Evolutionary conservation across 177 flowering plant species (phyloP).

Genomic region (Tripterygium wilfordii): DNA sequence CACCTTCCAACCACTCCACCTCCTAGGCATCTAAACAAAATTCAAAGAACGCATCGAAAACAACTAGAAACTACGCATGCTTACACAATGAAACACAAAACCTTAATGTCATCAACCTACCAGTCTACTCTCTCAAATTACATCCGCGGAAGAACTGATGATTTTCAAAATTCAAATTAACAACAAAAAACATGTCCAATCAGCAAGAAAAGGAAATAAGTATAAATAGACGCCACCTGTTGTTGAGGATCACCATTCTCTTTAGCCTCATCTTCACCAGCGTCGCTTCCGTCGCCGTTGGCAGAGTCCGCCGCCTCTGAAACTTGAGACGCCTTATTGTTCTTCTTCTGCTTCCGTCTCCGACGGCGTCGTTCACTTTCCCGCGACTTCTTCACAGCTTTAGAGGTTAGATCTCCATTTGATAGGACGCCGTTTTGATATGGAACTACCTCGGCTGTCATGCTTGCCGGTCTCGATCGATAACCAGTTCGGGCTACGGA

Average conservation of each 20-base stretch:
- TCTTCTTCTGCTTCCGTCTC: constrained; percentile 86
- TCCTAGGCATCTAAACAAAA: too few relatives aligned
- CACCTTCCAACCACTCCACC: too few relatives aligned
- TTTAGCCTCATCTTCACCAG: constrained; percentile 29
- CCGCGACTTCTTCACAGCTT: constrained; percentile 42
- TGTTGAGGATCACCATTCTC: constrained; percentile 53
- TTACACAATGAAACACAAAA: too few relatives aligned
- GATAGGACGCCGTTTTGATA: constrained; percentile 24
- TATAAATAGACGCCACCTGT: background rate
- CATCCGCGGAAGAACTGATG: too few relatives aligned
- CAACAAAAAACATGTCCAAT: too few relatives aligned
- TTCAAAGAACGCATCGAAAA: too few relatives aligned
- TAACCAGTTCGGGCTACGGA: too few relatives aligned
- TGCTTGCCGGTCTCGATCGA: constrained; percentile 10
- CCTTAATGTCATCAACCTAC: too few relatives aligned
- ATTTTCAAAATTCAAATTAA: too few relatives aligned
- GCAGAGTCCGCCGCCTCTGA: constrained; percentile 13
- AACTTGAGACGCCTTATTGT: constrained; percentile 26
- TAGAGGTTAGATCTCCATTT: constrained; percentile 28
- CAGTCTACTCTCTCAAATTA: too few relatives aligned
- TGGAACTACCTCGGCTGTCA: constrained; percentile 35
- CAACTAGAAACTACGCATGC: too few relatives aligned
- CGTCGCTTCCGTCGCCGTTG: constrained; percentile 26
- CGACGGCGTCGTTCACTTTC: constrained; percentile 72
- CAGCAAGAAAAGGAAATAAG: background rate